Conservation (phyloP, 352 stramenopile species). For the Globisporangium recalcitrans region DNA sequence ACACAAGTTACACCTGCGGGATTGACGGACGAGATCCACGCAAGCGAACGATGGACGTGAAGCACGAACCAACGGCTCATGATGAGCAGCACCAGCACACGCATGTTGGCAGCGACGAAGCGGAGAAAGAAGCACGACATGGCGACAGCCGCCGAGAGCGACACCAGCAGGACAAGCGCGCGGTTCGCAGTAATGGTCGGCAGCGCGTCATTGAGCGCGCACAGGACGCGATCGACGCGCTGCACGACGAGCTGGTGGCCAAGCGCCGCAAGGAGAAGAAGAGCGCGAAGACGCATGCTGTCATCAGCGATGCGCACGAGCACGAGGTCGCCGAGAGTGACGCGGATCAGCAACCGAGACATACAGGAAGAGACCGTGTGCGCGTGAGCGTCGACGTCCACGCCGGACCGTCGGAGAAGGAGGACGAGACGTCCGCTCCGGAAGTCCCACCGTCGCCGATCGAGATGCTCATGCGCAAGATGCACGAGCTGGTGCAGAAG, state of each 20-base stretch:
- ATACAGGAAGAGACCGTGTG: background rate
- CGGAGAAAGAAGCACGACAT: background rate
- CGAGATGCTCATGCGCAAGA: conserved; percentile 46
- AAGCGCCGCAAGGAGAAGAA: background rate
- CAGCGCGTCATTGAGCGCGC: conserved; percentile 12
- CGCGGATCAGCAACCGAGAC: background rate
- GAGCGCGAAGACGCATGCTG: background rate
- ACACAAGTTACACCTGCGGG: conserved; percentile 16
- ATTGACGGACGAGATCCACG: background rate
- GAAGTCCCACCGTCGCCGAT: conserved; percentile 27
- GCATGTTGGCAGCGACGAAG: background rate
- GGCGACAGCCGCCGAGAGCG: background rate
- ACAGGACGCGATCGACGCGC: conserved; percentile 11
- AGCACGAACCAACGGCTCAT: background rate
- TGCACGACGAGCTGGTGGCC: conserved; percentile 9
- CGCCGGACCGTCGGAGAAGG: background rate
- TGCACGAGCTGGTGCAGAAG: conserved; percentile 52
- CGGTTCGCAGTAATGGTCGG: background rate
- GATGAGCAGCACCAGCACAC: background rate
- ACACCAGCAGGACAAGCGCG: background rate
- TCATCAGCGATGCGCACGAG: background rate
- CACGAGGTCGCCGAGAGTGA: background rate
- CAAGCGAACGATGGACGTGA: background rate
- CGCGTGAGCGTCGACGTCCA: conserved; percentile 6
- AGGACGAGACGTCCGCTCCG: background rate